Base-by-base conservation (phyloP, 2,329 filamentous ascomycete genomes). In the Colletotrichum lindemuthianum region DNA sequence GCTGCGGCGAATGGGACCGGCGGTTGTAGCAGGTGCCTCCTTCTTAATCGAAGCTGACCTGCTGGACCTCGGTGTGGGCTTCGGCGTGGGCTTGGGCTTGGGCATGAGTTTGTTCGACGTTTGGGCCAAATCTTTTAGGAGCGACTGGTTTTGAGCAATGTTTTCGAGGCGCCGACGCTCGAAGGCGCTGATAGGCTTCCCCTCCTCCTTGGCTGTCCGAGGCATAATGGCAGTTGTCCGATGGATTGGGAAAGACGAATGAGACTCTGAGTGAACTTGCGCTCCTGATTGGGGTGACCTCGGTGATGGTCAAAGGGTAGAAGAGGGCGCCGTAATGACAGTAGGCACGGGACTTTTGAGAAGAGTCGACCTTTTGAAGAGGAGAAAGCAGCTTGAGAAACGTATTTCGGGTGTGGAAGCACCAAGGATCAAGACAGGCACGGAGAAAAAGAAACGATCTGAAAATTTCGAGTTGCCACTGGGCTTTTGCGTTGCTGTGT, bases 141-240 rank as follows among this genome's bases (percentile, higher is more conserved):
- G 74, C 0, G 90, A 92, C 76, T 95, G 90, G 70, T 96, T 96
- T 58, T 92, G 89, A 0, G 90, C 92, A 44, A 97, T 96, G 69
- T 97, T 97, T 66, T 93, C 92, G 13, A 92, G 86, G 0, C 94
- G 86, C 70, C 92, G 89, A 71, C 90, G 89, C 82, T 97, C 94
- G 77, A 97, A 97, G 43, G 93, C 92, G 77, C 92, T 96, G 70
- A 96, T 81, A 40, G 36, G 79, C 75, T 71, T 84, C 3, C 76
- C 76, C 44, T 82, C 67, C 41, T 73, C 72, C 6, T 68, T 78
- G n/a, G n/a, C n/a, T n/a, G n/a, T n/a, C 24, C 76, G 74, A 2
- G 84, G 76, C 84, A 88, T 87, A 4, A 1, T 16, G 37, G 37
- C 48, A 13, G 15, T 40, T 50, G 75, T n/a, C 54, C 63, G 60